A percentile compares a stretch with the other conserved stretches of the same genome.
Evolutionary conservation across 1,284 basidiomycete genomes (phyloP).

Genomic region (Ustanciosporium gigantosporum): DNA sequence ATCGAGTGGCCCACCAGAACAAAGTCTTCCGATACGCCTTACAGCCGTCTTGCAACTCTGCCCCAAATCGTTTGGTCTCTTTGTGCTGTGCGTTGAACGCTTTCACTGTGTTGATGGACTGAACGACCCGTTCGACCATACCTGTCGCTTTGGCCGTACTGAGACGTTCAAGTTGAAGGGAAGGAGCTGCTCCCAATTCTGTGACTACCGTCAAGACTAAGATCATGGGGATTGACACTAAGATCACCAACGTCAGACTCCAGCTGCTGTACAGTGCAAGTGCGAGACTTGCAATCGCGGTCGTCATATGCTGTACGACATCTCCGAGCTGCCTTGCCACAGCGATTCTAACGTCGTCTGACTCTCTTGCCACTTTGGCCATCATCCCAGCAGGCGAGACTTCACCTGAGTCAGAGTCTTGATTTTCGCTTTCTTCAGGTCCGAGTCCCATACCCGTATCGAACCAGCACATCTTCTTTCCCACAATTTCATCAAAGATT

Average conservation of each 20-base stretch:
- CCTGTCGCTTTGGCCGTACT: conserved; percentile 75
- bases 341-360: conserved; percentile 86
- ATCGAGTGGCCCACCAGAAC: conserved; percentile 75
- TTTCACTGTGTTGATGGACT: conserved; percentile 88
- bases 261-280: conserved; percentile 82
- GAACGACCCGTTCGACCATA: conserved; percentile 75
- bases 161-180: conserved; percentile 71
- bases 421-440: conserved; percentile 35
- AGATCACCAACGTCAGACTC: conserved; percentile 84
- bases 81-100: conserved; percentile 82
- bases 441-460: conserved; percentile 46
- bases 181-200: conserved; percentile 67
- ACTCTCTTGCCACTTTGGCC: conserved; percentile 91
- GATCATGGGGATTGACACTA: conserved; percentile 84
- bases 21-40: conserved; percentile 65
- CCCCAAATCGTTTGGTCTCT: conserved; percentile 68
- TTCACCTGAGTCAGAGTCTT: conserved; percentile 6
- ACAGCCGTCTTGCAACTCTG: conserved; percentile 66
- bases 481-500: conserved; percentile 73
- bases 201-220: conserved; percentile 73
- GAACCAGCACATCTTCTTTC: conserved; percentile 71
- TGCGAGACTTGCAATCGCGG: conserved; percentile 75
- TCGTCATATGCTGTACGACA: conserved; percentile 78
- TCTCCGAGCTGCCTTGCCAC: conserved; percentile 77
- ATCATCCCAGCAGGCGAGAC: conserved; percentile 79